Conservation (phyloP, 495 filamentous ascomycete species). For the Hypomontagnella monticulosa region DNA sequence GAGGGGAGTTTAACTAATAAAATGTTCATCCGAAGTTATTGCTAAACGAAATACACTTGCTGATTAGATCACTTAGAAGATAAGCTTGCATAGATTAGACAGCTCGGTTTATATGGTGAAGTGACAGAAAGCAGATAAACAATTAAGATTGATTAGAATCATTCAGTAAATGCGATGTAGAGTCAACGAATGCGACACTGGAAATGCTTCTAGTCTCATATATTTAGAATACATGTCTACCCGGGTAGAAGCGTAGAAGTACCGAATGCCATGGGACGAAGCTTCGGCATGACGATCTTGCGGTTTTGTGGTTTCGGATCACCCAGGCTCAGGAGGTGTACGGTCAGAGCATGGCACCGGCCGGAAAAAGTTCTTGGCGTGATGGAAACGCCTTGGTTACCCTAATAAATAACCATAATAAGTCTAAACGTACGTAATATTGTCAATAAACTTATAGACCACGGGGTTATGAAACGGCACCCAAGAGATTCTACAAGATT, state of each 20-base stretch:
- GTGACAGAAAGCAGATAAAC: not conserved
- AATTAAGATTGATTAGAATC: not conserved
- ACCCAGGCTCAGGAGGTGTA: conserved; percentile 15
- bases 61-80: not conserved
- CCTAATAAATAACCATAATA: too few relatives aligned
- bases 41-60: not conserved
- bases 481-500: conserved; percentile 25
- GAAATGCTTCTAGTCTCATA: too few relatives aligned
- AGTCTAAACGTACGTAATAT: not conserved
- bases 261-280: conserved; percentile 10
- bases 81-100: conserved; percentile 1
- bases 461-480: conserved; percentile 20
- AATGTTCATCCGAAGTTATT: not conserved
- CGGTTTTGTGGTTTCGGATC: conserved; percentile 36
- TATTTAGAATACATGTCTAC: too few relatives aligned
- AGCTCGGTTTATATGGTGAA: not conserved
- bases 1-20: too few relatives aligned
- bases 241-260: too few relatives aligned
- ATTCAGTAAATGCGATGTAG: too few relatives aligned
- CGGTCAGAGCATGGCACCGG: conserved; percentile 16
- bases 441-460: not conserved
- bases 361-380: conserved; percentile 25
- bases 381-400: not conserved
- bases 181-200: too few relatives aligned
- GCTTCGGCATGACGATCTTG: conserved; percentile 41